These are phyloP conservation scores for Pseudozyma tsukubaensis DNA, from an alignment of 1,284 basidiomycete species.

Conservation along the genomic window DNA sequence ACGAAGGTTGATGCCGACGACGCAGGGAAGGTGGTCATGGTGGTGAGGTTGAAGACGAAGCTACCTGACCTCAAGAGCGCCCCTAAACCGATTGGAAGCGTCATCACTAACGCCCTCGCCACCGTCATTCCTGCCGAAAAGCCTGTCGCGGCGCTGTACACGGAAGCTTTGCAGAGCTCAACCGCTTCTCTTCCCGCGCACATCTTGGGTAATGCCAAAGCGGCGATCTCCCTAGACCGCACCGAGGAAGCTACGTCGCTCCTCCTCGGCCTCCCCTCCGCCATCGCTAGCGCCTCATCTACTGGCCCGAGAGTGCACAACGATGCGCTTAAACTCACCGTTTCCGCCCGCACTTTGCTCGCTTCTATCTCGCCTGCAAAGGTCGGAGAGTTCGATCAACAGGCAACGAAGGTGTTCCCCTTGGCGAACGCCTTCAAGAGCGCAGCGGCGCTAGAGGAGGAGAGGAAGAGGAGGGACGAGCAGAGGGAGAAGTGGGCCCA, in stretches of 20 bases:
- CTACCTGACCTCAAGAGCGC: conserved; percentile 36
- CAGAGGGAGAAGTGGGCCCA: conserved; percentile 9
- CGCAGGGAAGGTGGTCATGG: conserved; percentile 78
- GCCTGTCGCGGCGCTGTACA: conserved; percentile 77
- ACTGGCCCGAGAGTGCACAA: conserved; percentile 4
- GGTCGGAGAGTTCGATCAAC: conserved; percentile 55
- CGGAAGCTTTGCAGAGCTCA: conserved; percentile 65
- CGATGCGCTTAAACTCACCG: conserved; percentile 12
- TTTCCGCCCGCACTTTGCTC: conserved; percentile 17
- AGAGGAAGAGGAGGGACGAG: conserved; percentile 25
- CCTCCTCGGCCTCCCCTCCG: conserved; percentile 20
- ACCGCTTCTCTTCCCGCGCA: not conserved
- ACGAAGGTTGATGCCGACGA: conserved; percentile 74
- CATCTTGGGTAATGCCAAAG: conserved; percentile 14
- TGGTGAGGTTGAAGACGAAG: conserved; percentile 75
- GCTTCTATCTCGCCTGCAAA: conserved; percentile 16
- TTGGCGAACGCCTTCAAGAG: conserved; percentile 69
- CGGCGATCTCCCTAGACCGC: conserved; percentile 16
- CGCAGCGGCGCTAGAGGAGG: conserved; percentile 55
- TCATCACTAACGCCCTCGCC: conserved; percentile 70
- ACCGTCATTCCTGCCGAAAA: conserved; percentile 32
- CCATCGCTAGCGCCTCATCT: not conserved
- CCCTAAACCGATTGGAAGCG: conserved; percentile 59
- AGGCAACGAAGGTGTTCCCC: conserved; percentile 64
- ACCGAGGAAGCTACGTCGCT: conserved; percentile 26